Conservation (phyloP, 306 rosid species). For the Myrica gale region DNA sequence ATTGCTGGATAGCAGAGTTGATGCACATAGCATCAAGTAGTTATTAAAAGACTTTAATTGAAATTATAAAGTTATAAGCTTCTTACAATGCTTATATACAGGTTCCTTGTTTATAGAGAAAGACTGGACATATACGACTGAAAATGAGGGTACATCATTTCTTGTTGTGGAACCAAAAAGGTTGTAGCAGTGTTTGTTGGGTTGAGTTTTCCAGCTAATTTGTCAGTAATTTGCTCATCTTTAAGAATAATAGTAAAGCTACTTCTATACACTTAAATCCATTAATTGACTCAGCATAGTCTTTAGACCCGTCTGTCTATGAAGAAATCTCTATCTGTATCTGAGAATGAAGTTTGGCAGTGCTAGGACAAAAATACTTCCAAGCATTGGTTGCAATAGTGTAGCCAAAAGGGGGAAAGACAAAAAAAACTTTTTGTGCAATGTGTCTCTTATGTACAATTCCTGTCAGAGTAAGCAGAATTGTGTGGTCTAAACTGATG, state of each 20-base stretch:
- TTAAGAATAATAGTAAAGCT: neutral
- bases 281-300: neutral
- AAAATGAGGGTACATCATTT: too few species aligned
- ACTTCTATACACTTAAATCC: neutral
- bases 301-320: too few species aligned
- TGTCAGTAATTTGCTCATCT: neutral
- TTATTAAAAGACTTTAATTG: neutral
- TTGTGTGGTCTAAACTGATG: slow-evolving; percentile 26
- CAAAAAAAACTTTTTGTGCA: neutral
- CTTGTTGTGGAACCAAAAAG: neutral
- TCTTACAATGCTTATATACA: too few species aligned
- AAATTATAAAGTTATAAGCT: too few species aligned
- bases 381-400: neutral
- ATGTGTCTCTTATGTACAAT: neutral
- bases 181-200: neutral
- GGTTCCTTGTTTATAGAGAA: neutral
- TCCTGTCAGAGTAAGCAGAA: neutral
- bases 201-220: neutral
- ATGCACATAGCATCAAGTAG: neutral
- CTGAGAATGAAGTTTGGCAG: neutral
- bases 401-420: neutral
- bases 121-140: neutral
- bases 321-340: too few species aligned
- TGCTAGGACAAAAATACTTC: neutral
- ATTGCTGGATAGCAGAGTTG: neutral